A percentile compares a stretch with the other conserved stretches of the same genome.
phyloP scores from a whole-genome alignment of 805 yeast species.

The Candida hispaniensis region DNA sequence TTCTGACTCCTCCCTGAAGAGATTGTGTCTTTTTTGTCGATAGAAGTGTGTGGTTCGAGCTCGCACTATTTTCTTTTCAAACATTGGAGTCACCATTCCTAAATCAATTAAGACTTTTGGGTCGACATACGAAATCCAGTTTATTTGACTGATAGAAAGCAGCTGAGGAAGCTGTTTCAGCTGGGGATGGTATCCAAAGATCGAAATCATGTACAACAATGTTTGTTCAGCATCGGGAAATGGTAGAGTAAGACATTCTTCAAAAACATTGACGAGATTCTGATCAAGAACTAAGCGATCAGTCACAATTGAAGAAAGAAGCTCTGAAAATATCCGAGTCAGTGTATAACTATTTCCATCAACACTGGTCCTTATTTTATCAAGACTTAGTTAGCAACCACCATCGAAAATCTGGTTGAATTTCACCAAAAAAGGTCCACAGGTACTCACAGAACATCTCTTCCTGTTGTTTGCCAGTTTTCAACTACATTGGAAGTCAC shows the following conservation, averaged over 20 bases:
- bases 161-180: conserved; percentile 19
- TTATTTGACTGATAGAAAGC: conserved; percentile 21
- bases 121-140: conserved; percentile 24
- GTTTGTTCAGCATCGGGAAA: conserved; percentile 12
- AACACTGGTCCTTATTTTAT: conserved; percentile 4
- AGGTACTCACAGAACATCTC: conserved; percentile 18
- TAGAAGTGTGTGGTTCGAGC: conserved; percentile 38
- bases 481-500: conserved; percentile 16
- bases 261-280: conserved; percentile 4
- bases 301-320: neutral
- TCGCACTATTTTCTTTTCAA: conserved; percentile 32
- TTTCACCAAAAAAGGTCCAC: neutral
- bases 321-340: conserved; percentile 2
- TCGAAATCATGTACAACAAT: conserved; percentile 5
- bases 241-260: conserved; percentile 3
- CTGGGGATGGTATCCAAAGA: conserved; percentile 1
- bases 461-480: conserved; percentile 18
- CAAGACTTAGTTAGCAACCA: conserved; percentile 11
- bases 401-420: neutral
- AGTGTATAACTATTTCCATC: conserved; percentile 1
- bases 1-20: conserved; percentile 62
- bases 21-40: conserved; percentile 47
- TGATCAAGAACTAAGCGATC: conserved; percentile 1
- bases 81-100: conserved; percentile 26
- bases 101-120: conserved; percentile 20